Percentiles rank a stretch among this genome's conserved stretches.
Conservation (phyloP, 208 protist genomes). For the Acanthamoeba castellanii region DNA sequence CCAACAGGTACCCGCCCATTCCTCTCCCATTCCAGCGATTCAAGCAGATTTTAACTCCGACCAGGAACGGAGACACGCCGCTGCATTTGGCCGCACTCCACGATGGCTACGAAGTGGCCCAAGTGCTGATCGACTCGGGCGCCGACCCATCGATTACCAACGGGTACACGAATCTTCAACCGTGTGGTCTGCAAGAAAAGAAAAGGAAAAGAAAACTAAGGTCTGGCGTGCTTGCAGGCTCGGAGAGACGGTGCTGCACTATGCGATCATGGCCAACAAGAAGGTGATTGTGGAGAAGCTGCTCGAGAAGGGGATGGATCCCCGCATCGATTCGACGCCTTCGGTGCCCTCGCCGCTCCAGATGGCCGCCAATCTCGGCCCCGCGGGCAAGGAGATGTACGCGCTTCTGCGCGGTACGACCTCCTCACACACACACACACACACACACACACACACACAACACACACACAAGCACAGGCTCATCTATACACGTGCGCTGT, state of each 20-base stretch:
- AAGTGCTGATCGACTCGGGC: conserved; percentile 54
- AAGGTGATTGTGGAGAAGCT: conserved; percentile 69
- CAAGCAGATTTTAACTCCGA: not conserved
- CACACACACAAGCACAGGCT: not conserved
- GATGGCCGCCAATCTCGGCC: conserved; percentile 13
- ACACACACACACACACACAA: not conserved
- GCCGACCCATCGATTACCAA: not conserved
- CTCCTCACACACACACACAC: too few species aligned
- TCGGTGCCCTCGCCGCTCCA: conserved; percentile 19
- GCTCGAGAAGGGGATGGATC: conserved; percentile 61
- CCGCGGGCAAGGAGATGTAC: conserved; percentile 41
- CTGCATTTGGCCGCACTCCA: conserved; percentile 56
- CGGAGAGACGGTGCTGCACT: conserved; percentile 69
- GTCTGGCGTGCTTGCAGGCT: not conserved
- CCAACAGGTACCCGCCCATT: not conserved
- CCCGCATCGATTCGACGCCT: not conserved
- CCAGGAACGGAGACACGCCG: conserved; percentile 67
- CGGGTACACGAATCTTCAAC: conserved; percentile 2
- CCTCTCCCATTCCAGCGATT: too few species aligned
- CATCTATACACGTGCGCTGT: not conserved
- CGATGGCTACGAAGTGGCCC: not conserved
- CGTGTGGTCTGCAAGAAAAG: not conserved
- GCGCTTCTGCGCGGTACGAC: conserved; percentile 24
- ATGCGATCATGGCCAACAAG: conserved; percentile 65
- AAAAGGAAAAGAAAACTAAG: not conserved